Evolutionary conservation across 1,284 basidiomycete species (phyloP).

Genomic region (Laetiporus sulphureus): DNA sequence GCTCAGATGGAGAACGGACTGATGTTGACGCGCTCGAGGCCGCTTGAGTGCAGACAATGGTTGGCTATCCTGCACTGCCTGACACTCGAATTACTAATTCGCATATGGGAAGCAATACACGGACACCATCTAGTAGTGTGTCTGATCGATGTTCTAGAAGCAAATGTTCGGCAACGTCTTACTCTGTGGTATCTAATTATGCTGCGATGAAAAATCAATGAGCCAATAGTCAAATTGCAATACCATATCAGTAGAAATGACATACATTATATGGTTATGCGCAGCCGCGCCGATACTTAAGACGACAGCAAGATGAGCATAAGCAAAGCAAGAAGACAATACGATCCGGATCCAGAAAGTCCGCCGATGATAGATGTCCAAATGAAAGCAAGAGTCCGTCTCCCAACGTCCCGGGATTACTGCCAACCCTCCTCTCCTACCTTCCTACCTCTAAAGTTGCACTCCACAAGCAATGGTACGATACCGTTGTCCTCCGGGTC

Average conservation of each 20-base stretch:
- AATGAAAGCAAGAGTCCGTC: neutral
- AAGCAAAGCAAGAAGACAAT: neutral
- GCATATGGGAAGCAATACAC: neutral
- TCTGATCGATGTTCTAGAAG: neutral
- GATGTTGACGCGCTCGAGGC: slow-evolving; percentile 8
- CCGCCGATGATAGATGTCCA: neutral
- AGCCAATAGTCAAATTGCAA: too few relatives aligned
- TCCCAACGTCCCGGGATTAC: slow-evolving; percentile 1
- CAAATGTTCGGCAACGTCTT: neutral
- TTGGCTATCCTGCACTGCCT: too few relatives aligned
- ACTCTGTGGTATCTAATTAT: too few relatives aligned
- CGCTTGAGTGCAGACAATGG: neutral
- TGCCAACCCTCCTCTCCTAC: slow-evolving; percentile 42
- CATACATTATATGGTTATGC: too few relatives aligned
- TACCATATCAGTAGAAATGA: too few relatives aligned
- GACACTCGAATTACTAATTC: too few relatives aligned
- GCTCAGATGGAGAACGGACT: slow-evolving; percentile 5
- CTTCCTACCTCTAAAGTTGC: slow-evolving; percentile 55
- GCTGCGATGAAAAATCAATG: too few relatives aligned
- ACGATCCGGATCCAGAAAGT: neutral
- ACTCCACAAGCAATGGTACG: slow-evolving; percentile 66
- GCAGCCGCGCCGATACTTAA: too few relatives aligned
- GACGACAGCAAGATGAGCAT: too few relatives aligned
- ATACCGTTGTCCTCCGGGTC: slow-evolving; percentile 45
- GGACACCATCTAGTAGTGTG: neutral